A percentile compares a stretch with the other conserved stretches of the same genome.
phyloP scores from a whole-genome alignment of 31 red algal species.

The Asparagopsis taxiformis region DNA sequence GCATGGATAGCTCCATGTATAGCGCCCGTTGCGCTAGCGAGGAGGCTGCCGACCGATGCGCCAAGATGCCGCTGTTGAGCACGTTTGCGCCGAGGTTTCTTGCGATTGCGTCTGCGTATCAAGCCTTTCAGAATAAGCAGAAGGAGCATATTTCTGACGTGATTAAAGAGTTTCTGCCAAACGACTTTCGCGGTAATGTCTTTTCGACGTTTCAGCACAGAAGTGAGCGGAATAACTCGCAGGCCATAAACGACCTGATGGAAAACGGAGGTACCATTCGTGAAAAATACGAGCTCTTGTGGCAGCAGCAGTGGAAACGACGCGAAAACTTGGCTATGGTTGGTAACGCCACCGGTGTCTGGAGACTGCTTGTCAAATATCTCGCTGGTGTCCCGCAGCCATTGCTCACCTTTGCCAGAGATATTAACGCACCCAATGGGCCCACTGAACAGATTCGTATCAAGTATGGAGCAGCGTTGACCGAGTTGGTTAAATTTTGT shows the following conservation, averaged over 20 bases:
- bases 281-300: constrained; percentile 29
- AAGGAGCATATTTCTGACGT: constrained; percentile 31
- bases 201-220: constrained; percentile 20
- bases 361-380: constrained; percentile 19
- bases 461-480: constrained; percentile 20
- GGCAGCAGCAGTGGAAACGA: constrained; percentile 56
- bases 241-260: constrained; percentile 13
- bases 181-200: constrained; percentile 27
- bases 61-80: background rate
- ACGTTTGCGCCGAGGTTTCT: background rate
- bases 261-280: constrained; percentile 10
- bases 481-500: background rate
- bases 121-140: constrained; percentile 13
- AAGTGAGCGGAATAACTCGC: constrained; percentile 27
- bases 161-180: constrained; percentile 20
- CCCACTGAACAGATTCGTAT: constrained; percentile 22
- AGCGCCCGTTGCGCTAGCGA: constrained; percentile 17
- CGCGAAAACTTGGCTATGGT: constrained; percentile 37
- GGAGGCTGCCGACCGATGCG: constrained; percentile 1
- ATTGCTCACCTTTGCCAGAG: constrained; percentile 27
- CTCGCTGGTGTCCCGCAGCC: constrained; percentile 38
- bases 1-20: constrained; percentile 33
- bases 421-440: constrained; percentile 38
- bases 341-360: constrained; percentile 37
- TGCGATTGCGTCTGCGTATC: constrained; percentile 9